A percentile compares a stretch with the other conserved stretches of the same genome.
These are phyloP conservation scores for Blastobotrys persicus DNA, from an alignment of 1,139 yeast species.

Conservation along the genomic window DNA sequence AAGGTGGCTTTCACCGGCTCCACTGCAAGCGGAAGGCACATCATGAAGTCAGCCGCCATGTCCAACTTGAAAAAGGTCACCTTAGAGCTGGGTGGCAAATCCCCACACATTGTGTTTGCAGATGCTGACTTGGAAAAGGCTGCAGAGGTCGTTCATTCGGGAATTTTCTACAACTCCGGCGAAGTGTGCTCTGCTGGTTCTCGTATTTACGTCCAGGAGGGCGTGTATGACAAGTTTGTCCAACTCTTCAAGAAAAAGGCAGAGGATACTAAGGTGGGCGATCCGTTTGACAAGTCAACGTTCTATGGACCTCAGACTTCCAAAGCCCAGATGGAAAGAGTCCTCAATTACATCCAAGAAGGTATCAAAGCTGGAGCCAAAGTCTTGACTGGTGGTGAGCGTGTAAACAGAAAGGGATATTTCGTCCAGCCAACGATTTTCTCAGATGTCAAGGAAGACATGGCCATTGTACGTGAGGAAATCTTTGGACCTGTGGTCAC, in stretches of 20 bases:
- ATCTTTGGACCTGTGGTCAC: constrained; percentile 86
- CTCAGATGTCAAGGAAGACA: constrained; percentile 62
- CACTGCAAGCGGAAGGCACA: constrained; percentile 71
- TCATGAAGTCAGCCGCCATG: constrained; percentile 64
- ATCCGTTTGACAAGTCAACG: constrained; percentile 67
- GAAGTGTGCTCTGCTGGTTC: constrained; percentile 85
- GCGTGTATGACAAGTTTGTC: constrained; percentile 60
- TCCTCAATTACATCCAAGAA: constrained; percentile 62
- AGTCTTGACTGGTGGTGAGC: constrained; percentile 72
- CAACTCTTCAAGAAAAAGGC: constrained; percentile 54
- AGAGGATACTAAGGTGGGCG: constrained; percentile 49
- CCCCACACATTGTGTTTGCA: constrained; percentile 70
- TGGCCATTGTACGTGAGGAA: constrained; percentile 74
- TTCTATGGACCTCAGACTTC: constrained; percentile 87
- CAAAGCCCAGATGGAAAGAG: constrained; percentile 67
- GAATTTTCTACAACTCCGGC: constrained; percentile 73
- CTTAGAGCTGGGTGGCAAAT: constrained; percentile 77
- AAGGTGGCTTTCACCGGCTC: constrained; percentile 88
- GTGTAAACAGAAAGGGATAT: constrained; percentile 59
- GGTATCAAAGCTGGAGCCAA: constrained; percentile 75
- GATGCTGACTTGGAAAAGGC: constrained; percentile 64
- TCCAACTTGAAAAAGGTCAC: constrained; percentile 73
- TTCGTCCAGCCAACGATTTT: constrained; percentile 80
- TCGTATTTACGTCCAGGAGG: constrained; percentile 70
- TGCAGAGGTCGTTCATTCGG: constrained; percentile 51